Percentiles rank a stretch among this genome's conserved stretches.
Conservation (phyloP, 345 rosid species). For the Ricinus communis region DNA sequence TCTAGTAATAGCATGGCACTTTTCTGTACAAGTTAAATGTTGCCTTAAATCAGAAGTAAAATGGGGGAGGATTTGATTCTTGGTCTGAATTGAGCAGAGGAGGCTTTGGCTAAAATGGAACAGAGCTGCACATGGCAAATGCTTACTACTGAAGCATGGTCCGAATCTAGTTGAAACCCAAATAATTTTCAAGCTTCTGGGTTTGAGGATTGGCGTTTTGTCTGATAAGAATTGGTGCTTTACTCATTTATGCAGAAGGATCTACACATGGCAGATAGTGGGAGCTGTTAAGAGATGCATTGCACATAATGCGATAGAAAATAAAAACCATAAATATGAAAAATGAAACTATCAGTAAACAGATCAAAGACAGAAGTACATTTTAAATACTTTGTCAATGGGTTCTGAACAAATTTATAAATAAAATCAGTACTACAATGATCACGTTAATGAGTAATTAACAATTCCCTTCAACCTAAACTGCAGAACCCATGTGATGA, state of each 20-base stretch:
- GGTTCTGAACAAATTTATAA: not conserved
- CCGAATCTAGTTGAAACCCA: not conserved
- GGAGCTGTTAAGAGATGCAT: too few relatives aligned
- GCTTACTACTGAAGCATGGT: not conserved
- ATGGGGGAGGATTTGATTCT: not conserved
- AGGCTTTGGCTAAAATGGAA: not conserved
- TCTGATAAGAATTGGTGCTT: too few relatives aligned
- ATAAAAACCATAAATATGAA: too few relatives aligned
- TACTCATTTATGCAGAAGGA: too few relatives aligned
- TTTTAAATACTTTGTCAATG: not conserved
- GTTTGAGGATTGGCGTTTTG: too few relatives aligned
- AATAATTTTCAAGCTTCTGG: too few relatives aligned
- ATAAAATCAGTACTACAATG: not conserved
- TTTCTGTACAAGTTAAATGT: not conserved
- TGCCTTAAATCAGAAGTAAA: not conserved
- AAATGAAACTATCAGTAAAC: not conserved
- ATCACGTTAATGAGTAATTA: constrained; percentile 27
- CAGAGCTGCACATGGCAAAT: not conserved
- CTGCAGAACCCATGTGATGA: constrained; percentile 15
- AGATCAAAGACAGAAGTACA: not conserved
- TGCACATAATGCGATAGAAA: too few relatives aligned
- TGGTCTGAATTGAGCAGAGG: too few relatives aligned
- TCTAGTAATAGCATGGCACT: not conserved
- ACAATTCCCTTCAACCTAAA: constrained; percentile 19
- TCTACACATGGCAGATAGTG: too few relatives aligned